These are phyloP conservation scores for Biscutella laevigata DNA, from an alignment of 441 rosid species.

Conservation along the genomic window DNA sequence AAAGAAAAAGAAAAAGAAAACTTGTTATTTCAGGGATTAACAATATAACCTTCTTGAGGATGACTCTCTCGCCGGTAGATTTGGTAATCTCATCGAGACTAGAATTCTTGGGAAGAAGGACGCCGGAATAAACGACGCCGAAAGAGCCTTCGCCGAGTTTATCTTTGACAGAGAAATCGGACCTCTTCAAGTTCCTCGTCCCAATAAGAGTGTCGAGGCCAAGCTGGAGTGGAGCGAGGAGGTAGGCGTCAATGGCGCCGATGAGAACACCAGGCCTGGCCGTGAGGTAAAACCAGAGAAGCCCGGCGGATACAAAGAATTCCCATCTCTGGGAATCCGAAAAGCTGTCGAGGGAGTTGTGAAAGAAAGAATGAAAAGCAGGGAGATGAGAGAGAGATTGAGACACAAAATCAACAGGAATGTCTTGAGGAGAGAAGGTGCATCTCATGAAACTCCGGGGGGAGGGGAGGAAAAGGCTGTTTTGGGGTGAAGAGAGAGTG, in stretches of 20 bases:
- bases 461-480: not conserved
- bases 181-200: slow-evolving; percentile 56
- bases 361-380: slow-evolving; percentile 34
- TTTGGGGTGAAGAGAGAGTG: slow-evolving; percentile 27
- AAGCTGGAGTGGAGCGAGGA: slow-evolving; percentile 77
- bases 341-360: slow-evolving; percentile 33
- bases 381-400: slow-evolving; percentile 49
- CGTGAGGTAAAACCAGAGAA: slow-evolving; percentile 75
- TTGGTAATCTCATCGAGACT: slow-evolving; percentile 27
- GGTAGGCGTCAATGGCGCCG: slow-evolving; percentile 86
- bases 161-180: slow-evolving; percentile 63
- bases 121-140: slow-evolving; percentile 81
- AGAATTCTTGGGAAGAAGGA: slow-evolving; percentile 52
- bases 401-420: slow-evolving; percentile 31
- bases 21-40: too few species aligned
- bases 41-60: slow-evolving; percentile 91
- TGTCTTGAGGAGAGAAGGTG: slow-evolving; percentile 27
- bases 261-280: slow-evolving; percentile 87
- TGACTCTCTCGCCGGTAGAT: slow-evolving; percentile 51
- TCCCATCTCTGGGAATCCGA: slow-evolving; percentile 66
- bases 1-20: too few species aligned
- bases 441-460: slow-evolving; percentile 14
- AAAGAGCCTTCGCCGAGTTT: slow-evolving; percentile 93
- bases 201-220: slow-evolving; percentile 62
- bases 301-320: slow-evolving; percentile 40